Conservation (phyloP, 1,284 basidiomycete species). For the Takashimella koratensis region DNA sequence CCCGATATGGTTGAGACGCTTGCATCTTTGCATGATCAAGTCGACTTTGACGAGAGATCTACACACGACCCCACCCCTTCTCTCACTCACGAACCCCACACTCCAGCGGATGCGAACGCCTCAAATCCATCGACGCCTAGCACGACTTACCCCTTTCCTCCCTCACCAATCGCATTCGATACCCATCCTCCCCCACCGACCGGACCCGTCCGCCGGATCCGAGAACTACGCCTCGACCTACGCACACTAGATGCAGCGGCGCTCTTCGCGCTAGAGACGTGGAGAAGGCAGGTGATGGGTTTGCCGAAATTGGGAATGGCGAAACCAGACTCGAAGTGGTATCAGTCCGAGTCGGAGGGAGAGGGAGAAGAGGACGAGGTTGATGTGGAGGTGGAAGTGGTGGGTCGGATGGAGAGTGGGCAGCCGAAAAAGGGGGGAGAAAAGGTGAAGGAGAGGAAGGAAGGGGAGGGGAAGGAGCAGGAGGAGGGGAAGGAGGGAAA, state of each 20-base stretch:
- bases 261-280: constrained; percentile 36
- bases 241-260: constrained; percentile 37
- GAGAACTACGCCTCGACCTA: constrained; percentile 40
- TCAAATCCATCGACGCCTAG: neutral
- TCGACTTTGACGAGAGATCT: neutral
- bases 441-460: neutral
- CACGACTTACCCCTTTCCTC: constrained; percentile 3
- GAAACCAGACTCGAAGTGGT: constrained; percentile 22
- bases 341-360: constrained; percentile 1
- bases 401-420: neutral
- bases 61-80: neutral
- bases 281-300: constrained; percentile 32
- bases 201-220: constrained; percentile 21
- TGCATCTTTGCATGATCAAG: neutral
- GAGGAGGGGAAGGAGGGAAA: neutral
- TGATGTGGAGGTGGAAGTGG: neutral
- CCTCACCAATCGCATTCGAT: constrained; percentile 1
- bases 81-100: neutral
- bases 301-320: constrained; percentile 23
- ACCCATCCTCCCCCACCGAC: constrained; percentile 27
- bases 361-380: neutral
- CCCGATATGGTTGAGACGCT: no score
- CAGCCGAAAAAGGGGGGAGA: neutral
- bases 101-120: no score
- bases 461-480: neutral